These are phyloP conservation scores for Trichomonascaceae sp. DNA, from an alignment of 1,139 yeast genomes.

Conservation along the genomic window DNA sequence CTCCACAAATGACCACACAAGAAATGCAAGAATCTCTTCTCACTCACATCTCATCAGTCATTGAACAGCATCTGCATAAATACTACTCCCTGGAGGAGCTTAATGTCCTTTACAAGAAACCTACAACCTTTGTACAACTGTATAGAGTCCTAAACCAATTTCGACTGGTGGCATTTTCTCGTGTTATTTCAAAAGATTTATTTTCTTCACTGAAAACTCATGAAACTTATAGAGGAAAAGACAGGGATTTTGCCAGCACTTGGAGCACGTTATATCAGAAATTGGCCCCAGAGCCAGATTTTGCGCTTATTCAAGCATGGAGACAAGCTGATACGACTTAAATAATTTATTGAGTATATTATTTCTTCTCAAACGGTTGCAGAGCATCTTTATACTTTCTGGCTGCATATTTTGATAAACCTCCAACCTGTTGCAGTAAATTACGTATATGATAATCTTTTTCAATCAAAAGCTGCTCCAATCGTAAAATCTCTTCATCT, in stretches of 20 bases:
- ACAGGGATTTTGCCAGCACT: not conserved
- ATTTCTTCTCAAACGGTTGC: not conserved
- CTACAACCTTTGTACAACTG: conserved; percentile 40
- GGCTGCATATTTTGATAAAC: conserved; percentile 13
- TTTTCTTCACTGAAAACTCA: not conserved
- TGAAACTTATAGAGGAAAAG: not conserved
- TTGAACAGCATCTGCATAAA: conserved; percentile 47
- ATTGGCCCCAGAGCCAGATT: not conserved
- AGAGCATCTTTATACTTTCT: conserved; percentile 11
- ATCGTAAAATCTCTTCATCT: conserved; percentile 2
- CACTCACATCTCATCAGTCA: conserved; percentile 40
- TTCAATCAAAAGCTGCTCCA: conserved; percentile 10
- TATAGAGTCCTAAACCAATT: conserved; percentile 40
- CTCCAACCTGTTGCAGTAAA: conserved; percentile 11
- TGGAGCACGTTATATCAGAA: not conserved
- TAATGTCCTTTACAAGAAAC: conserved; percentile 34
- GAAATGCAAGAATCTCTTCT: conserved; percentile 40
- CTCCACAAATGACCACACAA: not conserved
- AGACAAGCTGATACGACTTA: not conserved
- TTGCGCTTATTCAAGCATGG: not conserved
- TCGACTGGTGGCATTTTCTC: conserved; percentile 52
- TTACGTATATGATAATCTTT: conserved; percentile 19
- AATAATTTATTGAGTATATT: not conserved
- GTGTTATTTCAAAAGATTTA: not conserved
- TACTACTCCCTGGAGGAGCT: conserved; percentile 54